Evolutionary conservation across 2,329 filamentous ascomycete species (phyloP), one percentile per base, ranked within the genome.

Genomic region (Coniochaeta hoffmannii): DNA sequence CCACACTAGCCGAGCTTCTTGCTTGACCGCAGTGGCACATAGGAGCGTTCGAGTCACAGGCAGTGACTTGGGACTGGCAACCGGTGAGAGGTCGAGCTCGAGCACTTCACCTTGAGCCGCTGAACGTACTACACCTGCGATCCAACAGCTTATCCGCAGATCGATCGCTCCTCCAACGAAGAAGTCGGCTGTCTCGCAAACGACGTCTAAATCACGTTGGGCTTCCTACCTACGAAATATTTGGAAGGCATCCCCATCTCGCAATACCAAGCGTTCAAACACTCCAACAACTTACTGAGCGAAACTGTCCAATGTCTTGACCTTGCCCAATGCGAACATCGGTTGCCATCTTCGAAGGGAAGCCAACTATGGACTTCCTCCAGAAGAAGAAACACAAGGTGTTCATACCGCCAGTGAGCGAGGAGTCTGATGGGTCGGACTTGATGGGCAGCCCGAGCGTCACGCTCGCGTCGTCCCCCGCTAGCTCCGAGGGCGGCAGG

Each of bases 391-490:
- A 51, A 28, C 49, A 51, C 11, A 53, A 38, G 32, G 50, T 53
- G 26, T 28, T 56, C 22, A 30, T 44, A 35, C 55, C 58, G 10
- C 46, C 58, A 41, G 56, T 54, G 50, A 56, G 52, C 50, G 55
- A 55, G 49, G 56, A 60, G 22, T 55, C 55, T 7, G 58, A 58
- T 50, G 57, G 56, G n/a, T 54, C 57, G 24, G 61, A 63, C 22
- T 53, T 58, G 7, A 17, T 28, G 9, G 53, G 53, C 8, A 61
- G 57, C 50, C 56, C 57, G 10, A 36, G 56, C 32, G 46, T 56
- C 2, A 58, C 59, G 10, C 44, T 54, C 10, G 56, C 61, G 30
- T 60, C 58, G 41, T 64, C 62, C 9, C 62, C 61, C 2, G 52
- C 56, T 4, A 62, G 59, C 56, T 58, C 55, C 38, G 58, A 62